A percentile compares a stretch with the other conserved stretches of the same genome.
phyloP scores from a whole-genome alignment of 1,284 basidiomycete genomes.

The Apiotrichum porosum region DNA sequence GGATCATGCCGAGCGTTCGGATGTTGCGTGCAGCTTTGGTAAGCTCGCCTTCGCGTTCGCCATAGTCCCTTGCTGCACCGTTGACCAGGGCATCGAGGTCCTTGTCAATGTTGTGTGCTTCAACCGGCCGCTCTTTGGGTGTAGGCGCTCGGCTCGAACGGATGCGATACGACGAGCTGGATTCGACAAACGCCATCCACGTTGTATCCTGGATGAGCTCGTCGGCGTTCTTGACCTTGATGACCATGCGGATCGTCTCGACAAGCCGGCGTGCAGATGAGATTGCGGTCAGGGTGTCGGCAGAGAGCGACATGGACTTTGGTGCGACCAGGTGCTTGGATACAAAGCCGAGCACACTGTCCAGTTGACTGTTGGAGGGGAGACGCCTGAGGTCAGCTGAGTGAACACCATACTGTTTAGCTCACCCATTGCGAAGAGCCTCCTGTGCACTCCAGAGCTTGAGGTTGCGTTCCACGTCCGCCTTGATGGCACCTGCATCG shows the following conservation, averaged over 20 bases:
- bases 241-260: conserved; percentile 2
- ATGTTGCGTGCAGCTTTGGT: conserved; percentile 1
- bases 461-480: conserved; percentile 1
- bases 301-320: background rate
- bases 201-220: conserved; percentile 13
- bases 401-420: too few relatives aligned
- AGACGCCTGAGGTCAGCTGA: background rate
- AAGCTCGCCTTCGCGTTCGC: conserved; percentile 4
- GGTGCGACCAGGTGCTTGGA: background rate
- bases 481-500: background rate
- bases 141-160: too few relatives aligned
- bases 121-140: too few relatives aligned
- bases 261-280: background rate
- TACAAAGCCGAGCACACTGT: background rate
- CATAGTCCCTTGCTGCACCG: background rate
- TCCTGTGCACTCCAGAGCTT: background rate
- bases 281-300: conserved; percentile 1
- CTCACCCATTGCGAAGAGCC: too few relatives aligned
- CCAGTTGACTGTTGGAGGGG: conserved; percentile 5
- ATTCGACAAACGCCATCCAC: conserved; percentile 5
- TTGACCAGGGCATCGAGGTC: background rate
- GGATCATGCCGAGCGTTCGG: conserved; percentile 3
- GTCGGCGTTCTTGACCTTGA: conserved; percentile 14
- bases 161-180: too few relatives aligned
- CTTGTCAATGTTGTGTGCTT: background rate